Evolutionary conservation across 1,284 basidiomycete species (phyloP).

Genomic region (Trichosporon coremiiforme): DNA sequence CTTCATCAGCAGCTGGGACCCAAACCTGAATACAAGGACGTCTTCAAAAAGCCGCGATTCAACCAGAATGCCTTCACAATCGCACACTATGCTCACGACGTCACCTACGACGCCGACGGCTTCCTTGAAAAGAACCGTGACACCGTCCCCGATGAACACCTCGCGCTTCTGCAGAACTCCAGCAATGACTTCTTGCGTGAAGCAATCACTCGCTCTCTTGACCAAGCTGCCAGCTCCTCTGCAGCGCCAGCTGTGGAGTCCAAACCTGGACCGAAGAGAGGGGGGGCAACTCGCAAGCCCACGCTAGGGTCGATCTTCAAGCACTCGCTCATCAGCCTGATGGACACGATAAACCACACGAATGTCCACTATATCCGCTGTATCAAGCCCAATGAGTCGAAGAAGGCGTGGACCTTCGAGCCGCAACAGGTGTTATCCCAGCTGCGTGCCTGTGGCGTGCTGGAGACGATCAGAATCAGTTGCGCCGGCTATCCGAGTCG

Average conservation of each 20-base stretch:
- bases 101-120: constrained; percentile 96
- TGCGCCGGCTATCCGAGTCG: constrained; percentile 99
- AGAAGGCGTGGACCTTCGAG: constrained; percentile 94
- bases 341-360: constrained; percentile 96
- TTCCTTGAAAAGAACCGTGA: constrained; percentile 99
- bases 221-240: constrained; percentile 59
- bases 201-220: constrained; percentile 84
- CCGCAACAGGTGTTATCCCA: constrained; percentile 95
- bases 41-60: constrained; percentile 98
- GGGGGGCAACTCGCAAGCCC: constrained; percentile 78
- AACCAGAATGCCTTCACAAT: constrained; percentile 97
- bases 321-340: constrained; percentile 85
- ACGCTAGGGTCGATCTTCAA: constrained; percentile 99
- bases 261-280: constrained; percentile 41
- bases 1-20: constrained; percentile 76
- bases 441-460: constrained; percentile 94
- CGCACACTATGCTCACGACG: constrained; percentile 96
- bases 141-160: constrained; percentile 97
- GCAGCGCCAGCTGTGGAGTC: constrained; percentile 18
- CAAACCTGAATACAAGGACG: constrained; percentile 80
- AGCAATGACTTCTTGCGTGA: constrained; percentile 93
- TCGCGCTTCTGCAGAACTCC: constrained; percentile 78
- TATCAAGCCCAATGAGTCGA: constrained; percentile 98
- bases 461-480: constrained; percentile 98
- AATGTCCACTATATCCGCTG: constrained; percentile 99